These are phyloP conservation scores for Fusarium mangiferae DNA, from an alignment of 2,329 filamentous ascomycete genomes.

Conservation along the genomic window DNA sequence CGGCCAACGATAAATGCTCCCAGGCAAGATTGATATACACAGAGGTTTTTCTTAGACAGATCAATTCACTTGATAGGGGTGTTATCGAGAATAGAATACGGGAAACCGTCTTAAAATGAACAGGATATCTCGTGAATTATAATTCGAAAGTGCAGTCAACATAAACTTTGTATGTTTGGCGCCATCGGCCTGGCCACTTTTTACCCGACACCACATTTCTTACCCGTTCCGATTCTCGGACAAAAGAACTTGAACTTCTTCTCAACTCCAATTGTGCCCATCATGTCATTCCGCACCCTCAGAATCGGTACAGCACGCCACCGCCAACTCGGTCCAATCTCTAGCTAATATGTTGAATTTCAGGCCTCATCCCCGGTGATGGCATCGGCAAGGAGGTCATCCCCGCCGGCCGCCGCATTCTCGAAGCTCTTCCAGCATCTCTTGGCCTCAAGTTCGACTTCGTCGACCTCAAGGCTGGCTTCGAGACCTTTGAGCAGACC, in stretches of 20 bases:
- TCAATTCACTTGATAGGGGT: background rate
- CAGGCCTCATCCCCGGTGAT: slow-evolving; percentile 96
- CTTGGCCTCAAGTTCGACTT: slow-evolving; percentile 94
- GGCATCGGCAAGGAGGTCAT: slow-evolving; percentile 99
- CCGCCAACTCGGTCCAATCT: background rate
- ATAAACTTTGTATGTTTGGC: slow-evolving; percentile 31
- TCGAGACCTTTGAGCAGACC: slow-evolving; percentile 90
- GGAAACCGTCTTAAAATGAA: background rate
- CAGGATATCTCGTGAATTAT: background rate
- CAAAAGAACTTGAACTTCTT: slow-evolving; percentile 39
- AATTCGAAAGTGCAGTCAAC: background rate
- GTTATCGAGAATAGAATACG: background rate
- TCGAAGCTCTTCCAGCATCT: slow-evolving; percentile 93
- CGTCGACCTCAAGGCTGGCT: slow-evolving; percentile 91
- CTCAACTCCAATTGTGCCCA: slow-evolving; percentile 41
- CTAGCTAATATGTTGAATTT: background rate
- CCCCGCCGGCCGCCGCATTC: slow-evolving; percentile 87
- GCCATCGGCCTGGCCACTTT: slow-evolving; percentile 26
- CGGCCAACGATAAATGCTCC: background rate
- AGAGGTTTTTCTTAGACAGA: background rate
- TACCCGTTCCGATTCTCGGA: slow-evolving; percentile 43
- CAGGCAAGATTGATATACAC: background rate
- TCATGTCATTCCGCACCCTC: slow-evolving; percentile 55
- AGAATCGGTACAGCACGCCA: slow-evolving; percentile 50
- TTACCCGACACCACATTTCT: slow-evolving; percentile 32